Evolutionary conservation across 2,329 filamentous ascomycete species (phyloP), one percentile per base, ranked within the genome.

Genomic region (Calonectria pseudoturangicola): DNA sequence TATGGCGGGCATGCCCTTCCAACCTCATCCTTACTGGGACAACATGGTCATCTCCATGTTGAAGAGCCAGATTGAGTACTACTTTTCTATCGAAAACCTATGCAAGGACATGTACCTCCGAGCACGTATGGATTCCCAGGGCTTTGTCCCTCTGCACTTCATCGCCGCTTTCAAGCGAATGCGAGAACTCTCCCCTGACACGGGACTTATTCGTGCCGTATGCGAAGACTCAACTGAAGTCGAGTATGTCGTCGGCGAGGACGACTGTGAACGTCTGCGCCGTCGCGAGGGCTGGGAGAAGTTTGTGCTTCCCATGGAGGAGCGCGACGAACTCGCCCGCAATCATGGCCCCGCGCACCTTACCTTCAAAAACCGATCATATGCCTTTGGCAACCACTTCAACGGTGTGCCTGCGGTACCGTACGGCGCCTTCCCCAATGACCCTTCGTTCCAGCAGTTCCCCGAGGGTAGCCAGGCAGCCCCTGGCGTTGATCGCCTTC

Each of bases 21-120:
- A 82, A 58, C 80, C 79, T 58, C 78, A 79, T 51, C 90, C 80
- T 6, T 89, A 90, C 91, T 80, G 89, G 87, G 74, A 89, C 78
- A 92, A 93, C 80, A 77, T 84, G 75, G 65, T 83, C 18, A 58
- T 88, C 45, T 77, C 83, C 4, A 82, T 87, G 58, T 82, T 91
- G 62, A 87, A 85, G 68, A 82, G 82, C 75, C 86, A 89, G 81
- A 90, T 95, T 45, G 95, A 98, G 80, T 99, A 98, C 87, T 99
- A 99, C 85, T 98, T 99, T 85, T 98, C 96, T 0, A 90, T 98
- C 33, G 94, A 98, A 81, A 99, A 99, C 82, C 89, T 98, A 63
- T 94, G 95, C 89, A 98, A 98, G 85, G 97, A 99, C 81, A 89
- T 94, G 80, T 98, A 92, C 84, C 88, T 99, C 72, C 93, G 97